Percentiles rank a stretch among this genome's conserved stretches.
Evolutionary conservation across 495 filamentous ascomycete species (phyloP).

Genomic region (Pseudomonodictys pantanalensis): DNA sequence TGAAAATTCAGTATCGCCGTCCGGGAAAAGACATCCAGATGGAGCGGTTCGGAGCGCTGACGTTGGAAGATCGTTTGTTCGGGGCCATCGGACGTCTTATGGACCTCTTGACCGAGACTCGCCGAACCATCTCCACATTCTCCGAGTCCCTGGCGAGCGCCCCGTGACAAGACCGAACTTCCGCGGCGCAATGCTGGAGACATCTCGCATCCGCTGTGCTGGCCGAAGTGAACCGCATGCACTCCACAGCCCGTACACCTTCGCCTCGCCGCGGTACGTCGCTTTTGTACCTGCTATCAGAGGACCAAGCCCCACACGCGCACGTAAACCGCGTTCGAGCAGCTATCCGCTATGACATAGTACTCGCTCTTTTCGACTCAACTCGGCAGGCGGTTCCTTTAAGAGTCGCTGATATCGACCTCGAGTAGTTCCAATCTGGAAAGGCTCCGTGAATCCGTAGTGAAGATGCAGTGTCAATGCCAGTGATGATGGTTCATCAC

Average conservation of each 20-base stretch:
- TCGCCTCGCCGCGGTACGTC: background rate
- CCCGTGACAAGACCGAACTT: slow-evolving; percentile 19
- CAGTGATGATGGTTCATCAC: too few species aligned
- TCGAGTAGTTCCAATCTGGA: too few species aligned
- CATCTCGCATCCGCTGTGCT: slow-evolving; percentile 24
- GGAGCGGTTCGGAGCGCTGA: too few species aligned
- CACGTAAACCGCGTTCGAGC: too few species aligned
- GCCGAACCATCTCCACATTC: slow-evolving; percentile 5
- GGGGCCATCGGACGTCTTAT: background rate
- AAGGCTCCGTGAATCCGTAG: too few species aligned
- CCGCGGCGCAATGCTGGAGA: slow-evolving; percentile 4
- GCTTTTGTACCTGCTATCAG: too few species aligned
- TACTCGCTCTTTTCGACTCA: slow-evolving; percentile 13
- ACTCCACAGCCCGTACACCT: slow-evolving; percentile 16
- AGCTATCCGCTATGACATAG: background rate
- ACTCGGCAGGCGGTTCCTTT: slow-evolving; percentile 19
- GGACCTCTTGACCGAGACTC: background rate
- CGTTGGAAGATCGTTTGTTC: too few species aligned
- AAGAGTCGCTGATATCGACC: background rate
- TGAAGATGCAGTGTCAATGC: too few species aligned
- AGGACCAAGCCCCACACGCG: too few species aligned
- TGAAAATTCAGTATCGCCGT: too few species aligned
- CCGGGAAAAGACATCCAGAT: too few species aligned
- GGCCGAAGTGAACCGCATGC: slow-evolving; percentile 23
- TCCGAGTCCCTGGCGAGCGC: background rate